A percentile compares a stretch with the other conserved stretches of the same genome.
These are phyloP conservation scores for Microcyclospora tardicrescens DNA, from an alignment of 2,329 filamentous ascomycete species.

Conservation along the genomic window DNA sequence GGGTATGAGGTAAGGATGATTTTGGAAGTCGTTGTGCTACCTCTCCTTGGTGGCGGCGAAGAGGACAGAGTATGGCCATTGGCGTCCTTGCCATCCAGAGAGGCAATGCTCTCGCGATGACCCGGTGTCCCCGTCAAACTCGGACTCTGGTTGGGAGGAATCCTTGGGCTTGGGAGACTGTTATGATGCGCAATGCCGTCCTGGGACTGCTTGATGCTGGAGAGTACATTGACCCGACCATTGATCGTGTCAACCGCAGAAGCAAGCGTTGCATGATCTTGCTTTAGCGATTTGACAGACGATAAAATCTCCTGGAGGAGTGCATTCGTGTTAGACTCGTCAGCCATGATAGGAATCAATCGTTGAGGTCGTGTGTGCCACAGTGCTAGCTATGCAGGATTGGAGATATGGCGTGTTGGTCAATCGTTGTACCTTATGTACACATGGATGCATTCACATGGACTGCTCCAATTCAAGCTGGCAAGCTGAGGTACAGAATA, in stretches of 20 bases:
- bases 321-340: slow-evolving; percentile 3
- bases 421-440: too few species aligned
- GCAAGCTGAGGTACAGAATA: too few species aligned
- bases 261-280: slow-evolving; percentile 43
- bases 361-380: too few species aligned
- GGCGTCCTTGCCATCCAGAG: slow-evolving; percentile 13
- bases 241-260: slow-evolving; percentile 48
- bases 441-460: too few species aligned
- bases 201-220: slow-evolving; percentile 44
- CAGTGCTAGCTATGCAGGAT: too few species aligned
- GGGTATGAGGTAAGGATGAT: slow-evolving; percentile 76
- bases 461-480: too few species aligned
- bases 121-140: slow-evolving; percentile 7
- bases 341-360: not conserved
- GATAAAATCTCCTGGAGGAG: slow-evolving; percentile 43
- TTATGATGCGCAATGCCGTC: slow-evolving; percentile 33
- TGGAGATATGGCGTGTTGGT: too few species aligned
- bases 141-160: slow-evolving; percentile 5
- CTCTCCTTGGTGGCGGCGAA: slow-evolving; percentile 22
- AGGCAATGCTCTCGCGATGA: slow-evolving; percentile 15
- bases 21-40: slow-evolving; percentile 38
- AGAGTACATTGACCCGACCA: slow-evolving; percentile 47
- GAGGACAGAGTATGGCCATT: slow-evolving; percentile 6
- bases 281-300: slow-evolving; percentile 41
- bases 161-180: slow-evolving; percentile 13